Base-by-base conservation (phyloP, 345 rosid species). In the Gossypium thurberi region DNA sequence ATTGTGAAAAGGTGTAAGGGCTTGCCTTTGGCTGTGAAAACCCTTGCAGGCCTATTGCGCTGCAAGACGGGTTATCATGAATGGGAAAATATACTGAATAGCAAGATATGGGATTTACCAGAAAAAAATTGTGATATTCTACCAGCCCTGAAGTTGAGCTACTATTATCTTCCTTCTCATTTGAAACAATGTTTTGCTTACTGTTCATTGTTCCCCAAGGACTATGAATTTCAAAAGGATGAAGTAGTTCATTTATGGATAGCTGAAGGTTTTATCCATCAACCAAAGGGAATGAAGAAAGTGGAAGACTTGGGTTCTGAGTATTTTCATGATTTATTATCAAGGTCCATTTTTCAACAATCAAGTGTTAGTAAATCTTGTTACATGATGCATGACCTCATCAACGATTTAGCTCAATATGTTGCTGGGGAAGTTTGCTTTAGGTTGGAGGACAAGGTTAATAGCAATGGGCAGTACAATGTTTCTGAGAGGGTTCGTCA, bases 181-280 rank as follows among this genome's bases (percentile, higher is more conserved):
- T 56, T 81, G 20, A 81, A 78, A 8, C 68, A 44, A 17, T 81
- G 77, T 23, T 78, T 78, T 55, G 75, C 82, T n/a, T 78, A 69
- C 23, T 78, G 78, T 37, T 48, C 73, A 0, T 0, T 81, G 0
- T 76, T 81, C 61, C 80, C 82, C 0, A 76, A 69, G 70, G 65
- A 59, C 59, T 33, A 55, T 65, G 61, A 47, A 6, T 66, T 75
- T 28, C 57, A 69, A 9, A 65, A 69, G 56, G 47, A 62, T 1
- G 62, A 57, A 10, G 23, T 81, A 3, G 58, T 81, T 52, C 57
- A 17, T 4, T 43, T 81, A 0, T 81, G 82, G 84, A 81, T 76
- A 66, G 82, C 84, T 23, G 77, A 78, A 64, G 82, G 78, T 7
- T 70, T 75, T 37, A 8, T 81, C 2, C 25, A 52, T 21, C 66